Base-by-base conservation (phyloP, 2,329 filamentous ascomycete species). In the Venturia oleaginea region DNA sequence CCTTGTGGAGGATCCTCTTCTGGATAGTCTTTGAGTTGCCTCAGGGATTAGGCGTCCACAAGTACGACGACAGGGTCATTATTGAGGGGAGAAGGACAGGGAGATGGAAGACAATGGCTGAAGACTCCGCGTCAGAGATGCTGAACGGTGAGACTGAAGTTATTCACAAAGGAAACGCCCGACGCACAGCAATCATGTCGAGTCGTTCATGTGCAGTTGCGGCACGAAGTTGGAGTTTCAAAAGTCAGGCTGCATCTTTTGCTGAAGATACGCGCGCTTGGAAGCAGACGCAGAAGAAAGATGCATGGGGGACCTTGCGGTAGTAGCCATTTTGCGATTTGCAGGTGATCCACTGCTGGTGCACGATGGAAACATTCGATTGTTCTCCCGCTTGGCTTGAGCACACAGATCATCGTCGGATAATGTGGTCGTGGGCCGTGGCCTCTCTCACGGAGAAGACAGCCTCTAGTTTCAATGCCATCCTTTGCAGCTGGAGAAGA, bases 11-110 rank as follows among this genome's bases (percentile, higher is more conserved):
- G 27, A 57, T 57, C 2, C 15, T 57, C 51, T 37, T 57, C 11
- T n/a, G 27, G 32, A 30, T 13, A 19, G 22, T 34, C n/a, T 55
- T 15, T 34, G 51, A 55, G 5, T 34, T n/a, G 27, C 51, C 27
- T n/a, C 51, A 32, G 24, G 51, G 51, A 55, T 34, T 19, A 32
- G 51, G 51, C 30, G 24, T 54, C 24, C 51, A 34, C 27, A 32
- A 55, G 51, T 57, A 57, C 51, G 51, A 57, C 51, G 51, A 57
- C 51, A 57, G 51, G 27, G 51, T 10, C 51, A 34, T 34, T 11
- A 24, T 57, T 1, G 51, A 34, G 27, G 51, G 51, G 17, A n/a
- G 30, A 57, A 8, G 51, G 4, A 22, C 27, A 57, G 27, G 51
- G 51, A 19, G 7, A 34, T 22, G 3, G 51, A 57, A 34, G 34